phyloP scores from a whole-genome alignment of 768 basidiomycete species.

The Paxillus ammoniavirescens region DNA sequence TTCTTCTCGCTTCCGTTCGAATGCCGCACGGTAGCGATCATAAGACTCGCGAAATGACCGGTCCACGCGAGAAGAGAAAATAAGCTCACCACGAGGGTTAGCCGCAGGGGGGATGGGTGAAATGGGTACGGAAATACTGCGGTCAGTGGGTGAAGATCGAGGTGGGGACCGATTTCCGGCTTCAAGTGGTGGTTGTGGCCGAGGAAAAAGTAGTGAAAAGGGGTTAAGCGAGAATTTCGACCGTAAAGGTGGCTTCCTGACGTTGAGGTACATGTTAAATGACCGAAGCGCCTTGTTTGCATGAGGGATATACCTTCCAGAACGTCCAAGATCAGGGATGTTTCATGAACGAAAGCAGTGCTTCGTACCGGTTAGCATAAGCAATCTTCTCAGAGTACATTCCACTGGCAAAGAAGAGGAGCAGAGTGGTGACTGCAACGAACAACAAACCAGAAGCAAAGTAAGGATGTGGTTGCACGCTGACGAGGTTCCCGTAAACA shows the following conservation, averaged over 20 bases:
- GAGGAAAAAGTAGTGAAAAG: constrained; percentile 38
- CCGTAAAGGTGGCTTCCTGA: constrained; percentile 73
- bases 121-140: constrained; percentile 45
- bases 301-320: constrained; percentile 87
- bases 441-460: constrained; percentile 78
- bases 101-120: constrained; percentile 81
- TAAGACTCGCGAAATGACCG: constrained; percentile 84
- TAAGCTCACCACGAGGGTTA: constrained; percentile 94
- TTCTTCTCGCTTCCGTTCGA: constrained; percentile 77
- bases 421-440: constrained; percentile 85
- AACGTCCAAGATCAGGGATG: constrained; percentile 13
- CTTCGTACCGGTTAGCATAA: constrained; percentile 87
- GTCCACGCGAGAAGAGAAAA: constrained; percentile 89
- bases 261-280: constrained; percentile 97
- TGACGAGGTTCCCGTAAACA: constrained; percentile 37
- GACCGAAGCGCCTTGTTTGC: constrained; percentile 89
- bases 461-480: constrained; percentile 65
- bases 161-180: constrained; percentile 22
- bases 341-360: constrained; percentile 8
- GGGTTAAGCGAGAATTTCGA: constrained; percentile 50
- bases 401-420: constrained; percentile 94
- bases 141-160: constrained; percentile 35
- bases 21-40: constrained; percentile 85
- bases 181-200: constrained; percentile 23
- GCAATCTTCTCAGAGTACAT: constrained; percentile 96